A percentile compares a stretch with the other conserved stretches of the same genome.
These are phyloP conservation scores for Exophiala calicioides DNA, from an alignment of 2,329 filamentous ascomycete species.

Conservation along the genomic window DNA sequence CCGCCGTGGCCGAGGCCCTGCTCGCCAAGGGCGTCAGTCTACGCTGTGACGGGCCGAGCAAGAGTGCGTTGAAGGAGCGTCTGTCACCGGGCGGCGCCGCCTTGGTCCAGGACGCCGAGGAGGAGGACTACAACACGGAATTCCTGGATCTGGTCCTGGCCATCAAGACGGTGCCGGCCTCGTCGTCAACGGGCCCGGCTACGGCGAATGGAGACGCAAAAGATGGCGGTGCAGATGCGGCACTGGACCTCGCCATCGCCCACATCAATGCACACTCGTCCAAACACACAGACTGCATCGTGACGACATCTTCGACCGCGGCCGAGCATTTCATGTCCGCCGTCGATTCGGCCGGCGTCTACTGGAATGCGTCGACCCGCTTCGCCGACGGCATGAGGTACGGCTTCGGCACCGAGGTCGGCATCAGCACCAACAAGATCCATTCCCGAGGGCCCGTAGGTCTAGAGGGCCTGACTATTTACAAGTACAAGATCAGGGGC, in stretches of 20 bases:
- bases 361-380: constrained; percentile 94
- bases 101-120: constrained; percentile 64
- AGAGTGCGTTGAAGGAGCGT: constrained; percentile 59
- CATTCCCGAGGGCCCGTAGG: constrained; percentile 92
- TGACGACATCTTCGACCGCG: constrained; percentile 67
- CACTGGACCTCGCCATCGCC: constrained; percentile 69
- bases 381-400: constrained; percentile 97
- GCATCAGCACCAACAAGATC: constrained; percentile 98
- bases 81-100: constrained; percentile 47
- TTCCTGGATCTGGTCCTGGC: constrained; percentile 83
- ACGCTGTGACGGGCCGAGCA: constrained; percentile 72
- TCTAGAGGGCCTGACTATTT: constrained; percentile 91
- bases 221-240: constrained; percentile 33
- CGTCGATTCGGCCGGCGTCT: constrained; percentile 87
- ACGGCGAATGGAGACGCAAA: not conserved
- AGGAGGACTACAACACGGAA: constrained; percentile 81
- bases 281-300: constrained; percentile 89
- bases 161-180: constrained; percentile 69
- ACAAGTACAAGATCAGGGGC: constrained; percentile 91
- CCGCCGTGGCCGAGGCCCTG: constrained; percentile 71
- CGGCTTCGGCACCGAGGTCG: constrained; percentile 96
- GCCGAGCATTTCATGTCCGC: constrained; percentile 82
- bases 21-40: constrained; percentile 76
- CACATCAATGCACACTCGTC: constrained; percentile 94
- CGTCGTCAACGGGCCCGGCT: not conserved